Percentiles rank a stretch among this genome's conserved stretches.
phyloP scores from a whole-genome alignment of 345 rosid genomes.

The Draba incana region DNA sequence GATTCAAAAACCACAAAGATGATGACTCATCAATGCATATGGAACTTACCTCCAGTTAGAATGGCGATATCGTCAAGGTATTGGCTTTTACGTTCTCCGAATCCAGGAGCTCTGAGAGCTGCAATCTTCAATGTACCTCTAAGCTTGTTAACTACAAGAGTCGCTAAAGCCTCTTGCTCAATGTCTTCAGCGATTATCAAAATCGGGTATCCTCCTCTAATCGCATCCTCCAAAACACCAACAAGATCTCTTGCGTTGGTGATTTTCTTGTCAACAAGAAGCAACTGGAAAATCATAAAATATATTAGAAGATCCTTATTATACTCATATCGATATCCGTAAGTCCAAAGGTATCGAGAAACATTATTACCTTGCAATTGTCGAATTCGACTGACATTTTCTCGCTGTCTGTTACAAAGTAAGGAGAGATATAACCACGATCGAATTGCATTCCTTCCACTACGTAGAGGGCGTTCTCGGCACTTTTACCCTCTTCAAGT shows the following conservation, averaged over 20 bases:
- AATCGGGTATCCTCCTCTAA: constrained; percentile 76
- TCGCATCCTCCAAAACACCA: constrained; percentile 85
- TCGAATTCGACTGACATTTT: constrained; percentile 97
- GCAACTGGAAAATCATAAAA: constrained; percentile 59
- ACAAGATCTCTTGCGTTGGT: constrained; percentile 96
- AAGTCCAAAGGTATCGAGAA: not conserved
- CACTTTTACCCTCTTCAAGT: constrained; percentile 98
- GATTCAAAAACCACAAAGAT: constrained; percentile 4
- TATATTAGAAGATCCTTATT: not conserved
- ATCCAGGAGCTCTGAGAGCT: constrained; percentile 97
- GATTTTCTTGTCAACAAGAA: constrained; percentile 95
- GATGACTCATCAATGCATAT: constrained; percentile 1
- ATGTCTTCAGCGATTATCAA: constrained; percentile 90
- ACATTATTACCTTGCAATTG: constrained; percentile 80
- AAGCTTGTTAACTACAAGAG: constrained; percentile 94
- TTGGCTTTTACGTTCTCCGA: constrained; percentile 95
- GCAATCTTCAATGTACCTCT: constrained; percentile 94
- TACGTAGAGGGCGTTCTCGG: constrained; percentile 91
- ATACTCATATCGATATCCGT: not conserved
- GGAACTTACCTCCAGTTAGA: constrained; percentile 66
- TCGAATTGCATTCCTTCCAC: constrained; percentile 99
- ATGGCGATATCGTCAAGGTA: constrained; percentile 98
- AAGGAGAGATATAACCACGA: constrained; percentile 97
- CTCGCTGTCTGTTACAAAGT: constrained; percentile 95
- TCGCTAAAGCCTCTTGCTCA: constrained; percentile 96